Conservation (phyloP, 2,329 filamentous ascomycete species). For the Zasmidium citrigriseum region DNA sequence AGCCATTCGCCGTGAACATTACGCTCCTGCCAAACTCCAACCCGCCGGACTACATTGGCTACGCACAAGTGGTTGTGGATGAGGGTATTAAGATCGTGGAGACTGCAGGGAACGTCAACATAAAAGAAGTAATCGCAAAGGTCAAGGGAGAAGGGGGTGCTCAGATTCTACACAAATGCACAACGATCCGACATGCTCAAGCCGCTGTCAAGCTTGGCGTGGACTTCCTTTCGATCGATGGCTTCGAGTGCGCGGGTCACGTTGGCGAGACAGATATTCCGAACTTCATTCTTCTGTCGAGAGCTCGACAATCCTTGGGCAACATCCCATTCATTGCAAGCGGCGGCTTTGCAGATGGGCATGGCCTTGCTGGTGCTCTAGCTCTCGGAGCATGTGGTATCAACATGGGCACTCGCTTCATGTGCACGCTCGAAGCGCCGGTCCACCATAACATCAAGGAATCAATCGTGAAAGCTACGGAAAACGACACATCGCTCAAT, state of each 20-base stretch:
- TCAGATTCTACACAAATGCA: constrained; percentile 93
- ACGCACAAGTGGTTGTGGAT: constrained; percentile 86
- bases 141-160: constrained; percentile 72
- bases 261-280: constrained; percentile 84
- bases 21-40: constrained; percentile 86
- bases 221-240: constrained; percentile 93
- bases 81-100: constrained; percentile 89
- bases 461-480: constrained; percentile 79
- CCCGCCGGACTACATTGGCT: constrained; percentile 86
- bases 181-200: constrained; percentile 89
- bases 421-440: constrained; percentile 86
- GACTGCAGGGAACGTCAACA: constrained; percentile 84
- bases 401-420: constrained; percentile 97
- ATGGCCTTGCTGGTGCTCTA: constrained; percentile 86
- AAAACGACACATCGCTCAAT: constrained; percentile 85
- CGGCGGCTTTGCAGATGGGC: constrained; percentile 89
- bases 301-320: constrained; percentile 80
- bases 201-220: constrained; percentile 90
- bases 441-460: constrained; percentile 92
- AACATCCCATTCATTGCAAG: constrained; percentile 88
- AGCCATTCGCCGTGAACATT: constrained; percentile 88
- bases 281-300: constrained; percentile 81
- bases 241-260: constrained; percentile 92
- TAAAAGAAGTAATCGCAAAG: constrained; percentile 82
- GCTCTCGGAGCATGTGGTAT: constrained; percentile 86